A percentile compares a stretch with the other conserved stretches of the same genome.
phyloP scores from a whole-genome alignment of 257 asterid genomes.

The Solanum ahanhuiri region DNA sequence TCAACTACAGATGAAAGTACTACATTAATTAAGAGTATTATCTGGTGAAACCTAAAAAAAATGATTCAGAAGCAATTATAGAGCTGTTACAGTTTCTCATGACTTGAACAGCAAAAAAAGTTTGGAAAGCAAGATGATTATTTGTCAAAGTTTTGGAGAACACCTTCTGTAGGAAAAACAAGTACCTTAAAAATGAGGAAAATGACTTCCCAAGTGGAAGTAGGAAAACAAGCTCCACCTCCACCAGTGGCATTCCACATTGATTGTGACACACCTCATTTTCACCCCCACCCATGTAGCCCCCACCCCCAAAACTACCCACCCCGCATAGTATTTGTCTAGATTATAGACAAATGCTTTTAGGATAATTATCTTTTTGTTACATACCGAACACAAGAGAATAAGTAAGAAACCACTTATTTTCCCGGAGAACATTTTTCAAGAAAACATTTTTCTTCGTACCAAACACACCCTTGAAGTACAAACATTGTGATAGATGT shows the following conservation, averaged over 20 bases:
- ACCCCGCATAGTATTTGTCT: neutral
- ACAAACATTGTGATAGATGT: neutral
- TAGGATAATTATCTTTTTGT: neutral
- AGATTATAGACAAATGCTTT: neutral
- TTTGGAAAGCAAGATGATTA: neutral
- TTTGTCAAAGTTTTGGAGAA: neutral
- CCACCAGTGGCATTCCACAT: neutral
- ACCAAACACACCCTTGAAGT: neutral
- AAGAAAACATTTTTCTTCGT: neutral
- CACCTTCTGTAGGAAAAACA: neutral
- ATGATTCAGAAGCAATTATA: neutral
- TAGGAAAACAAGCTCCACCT: neutral
- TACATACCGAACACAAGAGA: neutral
- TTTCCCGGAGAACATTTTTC: neutral
- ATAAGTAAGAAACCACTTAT: neutral
- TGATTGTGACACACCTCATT: neutral
- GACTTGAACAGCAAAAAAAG: neutral
- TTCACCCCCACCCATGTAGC: neutral
- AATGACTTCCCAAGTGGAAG: neutral
- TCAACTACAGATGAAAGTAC: conserved; percentile 39
- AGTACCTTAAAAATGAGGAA: neutral
- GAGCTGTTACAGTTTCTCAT: neutral
- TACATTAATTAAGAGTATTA: neutral
- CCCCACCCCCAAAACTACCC: neutral
- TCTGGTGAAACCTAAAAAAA: neutral